phyloP scores from a whole-genome alignment of 345 rosid genomes.

The Eucalyptus guilfoylei region DNA sequence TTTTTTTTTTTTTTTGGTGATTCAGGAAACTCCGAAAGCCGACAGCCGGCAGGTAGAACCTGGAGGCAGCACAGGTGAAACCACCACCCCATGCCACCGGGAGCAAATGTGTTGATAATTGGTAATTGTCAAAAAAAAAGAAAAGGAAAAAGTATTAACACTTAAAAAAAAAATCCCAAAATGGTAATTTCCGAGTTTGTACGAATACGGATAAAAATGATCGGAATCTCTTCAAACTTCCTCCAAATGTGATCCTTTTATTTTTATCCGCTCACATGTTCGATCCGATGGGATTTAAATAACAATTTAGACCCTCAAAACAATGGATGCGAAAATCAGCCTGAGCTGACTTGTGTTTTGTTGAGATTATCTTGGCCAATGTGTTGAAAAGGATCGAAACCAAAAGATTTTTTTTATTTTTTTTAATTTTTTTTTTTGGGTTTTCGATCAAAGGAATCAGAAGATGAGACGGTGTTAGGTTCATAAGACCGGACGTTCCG shows the following conservation, averaged over 20 bases:
- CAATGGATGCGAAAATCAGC: rapidly evolving
- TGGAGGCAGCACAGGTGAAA: too few relatives aligned
- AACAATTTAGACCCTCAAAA: not conserved
- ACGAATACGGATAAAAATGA: not conserved
- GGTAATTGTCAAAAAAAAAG: not conserved
- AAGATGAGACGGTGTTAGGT: not conserved
- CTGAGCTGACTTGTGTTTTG: not conserved
- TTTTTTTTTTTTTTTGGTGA: too few relatives aligned
- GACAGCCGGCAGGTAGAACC: rapidly evolving
- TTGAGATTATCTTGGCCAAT: not conserved
- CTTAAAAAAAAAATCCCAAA: not conserved
- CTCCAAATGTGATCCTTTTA: not conserved
- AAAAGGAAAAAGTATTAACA: not conserved
- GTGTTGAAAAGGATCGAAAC: not conserved
- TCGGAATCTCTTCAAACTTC: not conserved
- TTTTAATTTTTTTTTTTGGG: too few relatives aligned
- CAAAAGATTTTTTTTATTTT: too few relatives aligned
- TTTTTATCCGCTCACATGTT: not conserved
- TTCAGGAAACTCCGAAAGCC: rapidly evolving
- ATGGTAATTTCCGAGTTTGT: not conserved
- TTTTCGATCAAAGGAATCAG: not conserved
- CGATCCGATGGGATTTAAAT: not conserved
- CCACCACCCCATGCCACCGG: too few relatives aligned
- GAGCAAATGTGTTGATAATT: not conserved
- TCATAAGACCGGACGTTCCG: not conserved